A percentile compares a stretch with the other conserved stretches of the same genome.
Conservation (phyloP, 2,329 filamentous ascomycete genomes). For the Alternaria sp. region DNA sequence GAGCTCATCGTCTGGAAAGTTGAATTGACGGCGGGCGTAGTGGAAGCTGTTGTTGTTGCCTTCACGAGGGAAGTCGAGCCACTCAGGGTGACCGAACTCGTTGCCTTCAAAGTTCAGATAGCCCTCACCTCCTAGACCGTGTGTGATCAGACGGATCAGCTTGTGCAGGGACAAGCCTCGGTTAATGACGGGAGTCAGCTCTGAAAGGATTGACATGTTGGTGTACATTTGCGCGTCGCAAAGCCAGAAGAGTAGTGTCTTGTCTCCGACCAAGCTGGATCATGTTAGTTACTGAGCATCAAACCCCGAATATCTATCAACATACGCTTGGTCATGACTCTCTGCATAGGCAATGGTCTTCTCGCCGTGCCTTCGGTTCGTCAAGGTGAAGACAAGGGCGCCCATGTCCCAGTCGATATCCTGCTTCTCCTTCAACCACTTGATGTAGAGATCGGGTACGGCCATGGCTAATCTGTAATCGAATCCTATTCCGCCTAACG, state of each 20-base stretch:
- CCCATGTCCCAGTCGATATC: constrained; percentile 93
- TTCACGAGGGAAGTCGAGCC: constrained; percentile 96
- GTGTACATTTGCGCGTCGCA: constrained; percentile 98
- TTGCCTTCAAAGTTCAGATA: constrained; percentile 99
- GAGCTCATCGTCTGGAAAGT: constrained; percentile 84
- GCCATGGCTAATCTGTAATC: constrained; percentile 98
- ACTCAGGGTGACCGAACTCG: constrained; percentile 98
- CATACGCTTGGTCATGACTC: constrained; percentile 96
- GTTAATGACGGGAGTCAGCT: constrained; percentile 87
- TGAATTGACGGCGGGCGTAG: constrained; percentile 92
- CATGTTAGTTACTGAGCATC: constrained; percentile 25
- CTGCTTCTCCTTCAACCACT: constrained; percentile 91
- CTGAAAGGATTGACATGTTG: constrained; percentile 87
- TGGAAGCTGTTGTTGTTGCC: constrained; percentile 94
- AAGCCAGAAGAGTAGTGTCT: constrained; percentile 96
- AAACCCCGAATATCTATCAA: constrained; percentile 30
- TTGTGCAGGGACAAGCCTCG: constrained; percentile 94
- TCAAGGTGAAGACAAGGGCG: constrained; percentile 84
- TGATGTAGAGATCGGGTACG: constrained; percentile 98
- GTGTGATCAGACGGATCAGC: constrained; percentile 94
- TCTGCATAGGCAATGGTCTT: constrained; percentile 99
- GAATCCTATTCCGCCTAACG: constrained; percentile 90
- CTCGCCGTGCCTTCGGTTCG: constrained; percentile 91
- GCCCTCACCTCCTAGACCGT: constrained; percentile 89
- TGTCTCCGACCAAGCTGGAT: constrained; percentile 89